Evolutionary conservation across 192 early-diverging fungal species (phyloP).

Genomic region (Entomortierella lignicola): DNA sequence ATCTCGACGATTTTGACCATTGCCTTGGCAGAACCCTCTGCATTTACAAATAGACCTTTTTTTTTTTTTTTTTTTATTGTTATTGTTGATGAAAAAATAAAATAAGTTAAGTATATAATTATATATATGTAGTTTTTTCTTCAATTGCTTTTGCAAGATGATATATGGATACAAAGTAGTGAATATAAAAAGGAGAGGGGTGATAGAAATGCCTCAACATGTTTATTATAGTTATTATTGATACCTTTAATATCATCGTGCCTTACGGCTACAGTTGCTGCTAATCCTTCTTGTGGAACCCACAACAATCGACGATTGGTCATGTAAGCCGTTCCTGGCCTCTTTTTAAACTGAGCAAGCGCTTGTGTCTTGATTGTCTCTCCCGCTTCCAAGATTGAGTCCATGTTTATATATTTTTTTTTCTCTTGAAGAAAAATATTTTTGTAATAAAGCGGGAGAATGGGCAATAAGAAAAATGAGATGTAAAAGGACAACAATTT

Average conservation of each 20-base stretch:
- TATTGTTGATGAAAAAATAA: too few species aligned
- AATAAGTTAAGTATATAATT: neutral
- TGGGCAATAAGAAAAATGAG: neutral
- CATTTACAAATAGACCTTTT: constrained; percentile 54
- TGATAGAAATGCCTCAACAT: too few species aligned
- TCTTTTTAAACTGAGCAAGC: constrained; percentile 16
- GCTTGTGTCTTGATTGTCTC: constrained; percentile 30
- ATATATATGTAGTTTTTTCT: neutral
- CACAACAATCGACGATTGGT: constrained; percentile 67
- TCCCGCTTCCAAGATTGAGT: constrained; percentile 40
- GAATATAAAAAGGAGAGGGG: too few species aligned
- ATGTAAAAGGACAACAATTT: too few species aligned
- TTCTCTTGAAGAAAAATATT: neutral
- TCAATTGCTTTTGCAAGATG: too few species aligned
- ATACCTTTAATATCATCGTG: constrained; percentile 58
- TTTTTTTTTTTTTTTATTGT: neutral
- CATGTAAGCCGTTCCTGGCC: constrained; percentile 59
- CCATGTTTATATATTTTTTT: neutral
- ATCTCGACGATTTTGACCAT: constrained; percentile 67
- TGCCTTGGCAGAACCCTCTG: constrained; percentile 59
- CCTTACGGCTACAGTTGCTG: constrained; percentile 58
- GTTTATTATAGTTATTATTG: too few species aligned
- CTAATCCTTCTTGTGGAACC: constrained; percentile 58
- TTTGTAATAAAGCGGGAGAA: neutral
- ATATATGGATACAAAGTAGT: too few species aligned